Evolutionary conservation across 2,329 filamentous ascomycete genomes (phyloP).

Genomic region (Lachnellula occidentalis): DNA sequence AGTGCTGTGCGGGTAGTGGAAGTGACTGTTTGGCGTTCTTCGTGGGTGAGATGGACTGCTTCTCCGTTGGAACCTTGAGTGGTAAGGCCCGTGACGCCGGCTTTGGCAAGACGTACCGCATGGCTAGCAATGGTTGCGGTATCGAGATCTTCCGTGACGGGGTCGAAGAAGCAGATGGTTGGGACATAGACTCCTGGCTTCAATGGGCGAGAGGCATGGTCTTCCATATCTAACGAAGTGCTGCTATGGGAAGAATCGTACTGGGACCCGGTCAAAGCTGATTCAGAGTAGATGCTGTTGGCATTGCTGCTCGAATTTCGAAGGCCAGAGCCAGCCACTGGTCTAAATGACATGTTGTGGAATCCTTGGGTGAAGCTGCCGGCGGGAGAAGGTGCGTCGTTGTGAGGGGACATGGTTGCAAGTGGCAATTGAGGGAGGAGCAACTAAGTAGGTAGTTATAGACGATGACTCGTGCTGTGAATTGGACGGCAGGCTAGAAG

Average conservation of each 20-base stretch:
- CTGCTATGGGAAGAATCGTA: constrained; percentile 41
- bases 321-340: constrained; percentile 17
- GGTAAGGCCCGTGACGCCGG: constrained; percentile 55
- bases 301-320: constrained; percentile 20
- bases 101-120: constrained; percentile 52
- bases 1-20: constrained; percentile 54
- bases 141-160: constrained; percentile 61
- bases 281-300: constrained; percentile 31
- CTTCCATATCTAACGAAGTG: constrained; percentile 30
- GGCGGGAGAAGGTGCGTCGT: constrained; percentile 42
- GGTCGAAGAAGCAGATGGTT: constrained; percentile 68
- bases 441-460: not conserved
- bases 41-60: constrained; percentile 58
- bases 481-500: not conserved
- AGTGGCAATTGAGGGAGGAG: constrained; percentile 2
- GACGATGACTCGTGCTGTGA: not conserved
- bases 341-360: constrained; percentile 33
- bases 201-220: constrained; percentile 36
- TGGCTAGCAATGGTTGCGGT: constrained; percentile 42
- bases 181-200: constrained; percentile 63
- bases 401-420: constrained; percentile 41
- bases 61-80: constrained; percentile 65
- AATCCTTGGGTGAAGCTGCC: constrained; percentile 41
- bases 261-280: constrained; percentile 28
- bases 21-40: constrained; percentile 56